Evolutionary conservation across 805 yeast genomes (phyloP).

Genomic region (Hanseniaspora valbyensis): DNA sequence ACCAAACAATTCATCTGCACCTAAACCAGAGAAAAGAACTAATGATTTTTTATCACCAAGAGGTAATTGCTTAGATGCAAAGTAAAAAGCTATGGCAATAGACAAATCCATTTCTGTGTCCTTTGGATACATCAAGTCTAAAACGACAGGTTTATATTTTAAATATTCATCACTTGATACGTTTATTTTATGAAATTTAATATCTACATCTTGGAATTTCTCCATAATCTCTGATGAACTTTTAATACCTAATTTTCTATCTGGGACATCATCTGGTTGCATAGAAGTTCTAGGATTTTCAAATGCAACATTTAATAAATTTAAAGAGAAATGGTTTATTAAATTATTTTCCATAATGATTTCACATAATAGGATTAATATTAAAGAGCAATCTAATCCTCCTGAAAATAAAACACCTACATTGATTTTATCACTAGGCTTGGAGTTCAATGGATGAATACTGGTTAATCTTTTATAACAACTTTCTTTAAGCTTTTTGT

Average conservation of each 20-base stretch:
- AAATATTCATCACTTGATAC: slow-evolving; percentile 61
- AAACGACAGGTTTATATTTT: slow-evolving; percentile 40
- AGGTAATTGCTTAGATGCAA: slow-evolving; percentile 62
- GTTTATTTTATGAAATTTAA: slow-evolving; percentile 54
- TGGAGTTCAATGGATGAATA: slow-evolving; percentile 44
- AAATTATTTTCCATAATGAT: slow-evolving; percentile 23
- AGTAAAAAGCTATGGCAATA: slow-evolving; percentile 89
- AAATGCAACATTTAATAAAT: slow-evolving; percentile 84
- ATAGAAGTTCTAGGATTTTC: slow-evolving; percentile 71
- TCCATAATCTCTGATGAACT: slow-evolving; percentile 46
- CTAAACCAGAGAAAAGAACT: slow-evolving; percentile 81
- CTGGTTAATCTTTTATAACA: slow-evolving; percentile 45
- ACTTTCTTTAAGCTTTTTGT: slow-evolving; percentile 29
- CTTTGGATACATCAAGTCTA: slow-evolving; percentile 65
- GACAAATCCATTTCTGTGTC: slow-evolving; percentile 91
- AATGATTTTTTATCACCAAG: slow-evolving; percentile 32
- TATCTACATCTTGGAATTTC: slow-evolving; percentile 33
- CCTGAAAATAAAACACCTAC: slow-evolving; percentile 78
- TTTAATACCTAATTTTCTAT: slow-evolving; percentile 58
- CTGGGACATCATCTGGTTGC: slow-evolving; percentile 64
- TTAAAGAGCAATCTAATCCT: slow-evolving; percentile 82
- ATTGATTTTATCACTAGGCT: slow-evolving; percentile 24
- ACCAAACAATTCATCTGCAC: slow-evolving; percentile 95
- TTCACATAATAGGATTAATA: slow-evolving; percentile 44
- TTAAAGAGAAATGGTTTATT: slow-evolving; percentile 34